Base-by-base conservation (phyloP, 306 rosid genomes). In the Vigna reflexopilosa region DNA sequence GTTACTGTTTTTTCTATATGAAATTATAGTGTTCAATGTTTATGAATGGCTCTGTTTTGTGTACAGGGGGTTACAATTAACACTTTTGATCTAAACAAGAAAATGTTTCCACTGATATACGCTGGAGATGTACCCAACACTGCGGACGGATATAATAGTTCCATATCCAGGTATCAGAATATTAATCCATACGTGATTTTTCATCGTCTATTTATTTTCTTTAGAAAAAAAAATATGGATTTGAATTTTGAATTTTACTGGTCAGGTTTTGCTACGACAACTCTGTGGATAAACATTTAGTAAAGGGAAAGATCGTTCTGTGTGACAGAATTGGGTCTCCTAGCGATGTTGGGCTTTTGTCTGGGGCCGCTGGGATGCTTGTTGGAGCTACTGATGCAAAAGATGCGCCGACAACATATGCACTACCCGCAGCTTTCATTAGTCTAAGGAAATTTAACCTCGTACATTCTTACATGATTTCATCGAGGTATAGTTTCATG, bases 301-400 rank as follows among this genome's bases (percentile, higher is more conserved):
- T 87, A 28, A 75, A 64, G n/a, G 96, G 86, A 6, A 88, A 87
- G 45, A 87, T 90, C n/a, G 77, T 90, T 67, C 7, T 90, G 1
- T 90, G 96, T 19, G 85, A 82, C 2, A 17, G 38, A 4, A 13
- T 5, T 7, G 4, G 0, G 0, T 0, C 3, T 8, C 5, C 56
- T 15, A 0, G 0, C 0, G 1, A 3, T 0, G 59, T 76, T 0
- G 77, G 74, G 0, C 0, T 42, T 1, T 45, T 19, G 0, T 73
- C 67, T 0, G 86, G 84, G 4, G 92, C 88, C 0, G 77, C 4
- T 9, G 92, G 94, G 3, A 70, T 78, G 0, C 49, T 90, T 5
- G 10, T 83, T 72, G 61, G 63, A 20, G 19, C 38, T 32, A 22
- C 7, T 0, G 4, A 1, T 0, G 1, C 15, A 0, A 72, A 55